These are phyloP conservation scores for Madurella mycetomatis DNA, from an alignment of 2,329 filamentous ascomycete species.

Conservation along the genomic window DNA sequence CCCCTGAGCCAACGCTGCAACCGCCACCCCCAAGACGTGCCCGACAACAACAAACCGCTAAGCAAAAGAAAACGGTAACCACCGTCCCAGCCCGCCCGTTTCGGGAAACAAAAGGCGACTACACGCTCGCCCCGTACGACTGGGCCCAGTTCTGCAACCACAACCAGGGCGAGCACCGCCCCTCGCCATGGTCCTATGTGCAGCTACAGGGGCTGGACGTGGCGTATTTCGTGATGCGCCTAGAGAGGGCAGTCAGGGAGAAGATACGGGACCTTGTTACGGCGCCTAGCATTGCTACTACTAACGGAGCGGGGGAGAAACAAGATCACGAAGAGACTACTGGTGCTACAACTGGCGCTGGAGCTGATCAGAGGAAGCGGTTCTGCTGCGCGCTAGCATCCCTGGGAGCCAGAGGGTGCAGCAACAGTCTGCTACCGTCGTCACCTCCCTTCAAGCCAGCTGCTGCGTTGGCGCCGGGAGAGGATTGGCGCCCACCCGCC, in stretches of 20 bases:
- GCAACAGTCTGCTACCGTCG: neutral
- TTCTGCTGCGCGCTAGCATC: neutral
- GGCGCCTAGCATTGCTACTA: neutral
- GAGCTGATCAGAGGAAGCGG: no score
- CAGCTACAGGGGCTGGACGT: constrained; percentile 10
- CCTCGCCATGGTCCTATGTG: neutral
- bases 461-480: constrained; percentile 7
- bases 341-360: no score
- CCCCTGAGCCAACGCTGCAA: neutral
- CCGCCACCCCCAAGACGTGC: neutral
- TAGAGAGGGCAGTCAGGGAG: constrained; percentile 5
- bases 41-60: neutral
- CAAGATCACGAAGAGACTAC: neutral
- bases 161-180: constrained; percentile 3
- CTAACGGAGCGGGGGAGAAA: neutral
- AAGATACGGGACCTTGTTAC: constrained; percentile 1
- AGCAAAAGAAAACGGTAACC: neutral
- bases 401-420: neutral
- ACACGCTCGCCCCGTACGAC: constrained; percentile 14
- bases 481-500: constrained; percentile 13
- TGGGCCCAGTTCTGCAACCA: constrained; percentile 13
- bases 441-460: constrained; percentile 3
- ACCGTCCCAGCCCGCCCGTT: neutral
- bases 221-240: constrained; percentile 8
- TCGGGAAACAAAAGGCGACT: constrained; percentile 14